phyloP scores from a whole-genome alignment of 371 early-diverging fungal genomes.

The Mucor racemosus region DNA sequence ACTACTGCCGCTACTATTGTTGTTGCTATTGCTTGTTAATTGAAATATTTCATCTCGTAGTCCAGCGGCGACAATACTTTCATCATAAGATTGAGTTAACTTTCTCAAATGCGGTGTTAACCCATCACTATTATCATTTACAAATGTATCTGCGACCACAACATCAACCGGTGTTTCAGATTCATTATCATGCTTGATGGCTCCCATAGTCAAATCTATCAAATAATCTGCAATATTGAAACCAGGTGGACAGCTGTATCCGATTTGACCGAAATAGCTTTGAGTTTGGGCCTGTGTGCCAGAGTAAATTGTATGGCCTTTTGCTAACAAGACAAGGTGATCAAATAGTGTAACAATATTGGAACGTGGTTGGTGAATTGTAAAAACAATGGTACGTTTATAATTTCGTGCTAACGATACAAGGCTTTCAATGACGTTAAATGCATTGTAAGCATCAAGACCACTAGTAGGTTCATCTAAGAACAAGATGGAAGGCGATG shows the following conservation, averaged over 20 bases:
- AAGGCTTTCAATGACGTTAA: conserved; percentile 87
- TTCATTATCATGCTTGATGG: conserved; percentile 52
- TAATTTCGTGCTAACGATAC: conserved; percentile 79
- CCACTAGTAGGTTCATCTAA: conserved; percentile 96
- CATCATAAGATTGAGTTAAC: conserved; percentile 50
- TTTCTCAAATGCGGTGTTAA: conserved; percentile 50
- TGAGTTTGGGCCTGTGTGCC: conserved; percentile 63
- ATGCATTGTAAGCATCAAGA: conserved; percentile 91
- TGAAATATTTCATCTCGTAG: conserved; percentile 32
- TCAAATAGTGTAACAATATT: conserved; percentile 93
- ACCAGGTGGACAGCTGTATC: conserved; percentile 84
- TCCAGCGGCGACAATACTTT: conserved; percentile 45
- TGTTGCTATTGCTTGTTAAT: not conserved
- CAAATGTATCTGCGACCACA: conserved; percentile 31
- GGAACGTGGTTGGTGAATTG: conserved; percentile 95
- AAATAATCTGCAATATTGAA: conserved; percentile 94
- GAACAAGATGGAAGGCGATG: conserved; percentile 88
- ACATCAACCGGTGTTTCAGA: conserved; percentile 24
- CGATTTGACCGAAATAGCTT: conserved; percentile 69
- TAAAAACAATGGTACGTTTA: conserved; percentile 90
- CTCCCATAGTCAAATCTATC: conserved; percentile 77
- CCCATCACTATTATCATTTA: conserved; percentile 18
- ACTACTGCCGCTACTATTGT: conserved; percentile 2
- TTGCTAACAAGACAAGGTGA: conserved; percentile 83
- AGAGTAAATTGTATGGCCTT: conserved; percentile 83